phyloP scores from a whole-genome alignment of 2,329 filamentous ascomycete species.

The Fusarium floridanum region DNA sequence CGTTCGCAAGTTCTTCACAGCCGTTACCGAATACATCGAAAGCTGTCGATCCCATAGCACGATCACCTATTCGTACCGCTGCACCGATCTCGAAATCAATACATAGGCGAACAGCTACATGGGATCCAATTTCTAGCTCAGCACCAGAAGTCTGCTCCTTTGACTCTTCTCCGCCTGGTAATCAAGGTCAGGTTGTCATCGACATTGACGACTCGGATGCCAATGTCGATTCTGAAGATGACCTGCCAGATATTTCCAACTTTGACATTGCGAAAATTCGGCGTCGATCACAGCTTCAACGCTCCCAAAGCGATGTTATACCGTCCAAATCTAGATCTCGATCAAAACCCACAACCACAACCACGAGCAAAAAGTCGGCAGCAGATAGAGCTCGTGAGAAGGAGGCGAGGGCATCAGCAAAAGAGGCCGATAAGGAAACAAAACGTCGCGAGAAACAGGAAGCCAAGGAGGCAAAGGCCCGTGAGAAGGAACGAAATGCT shows the following conservation, averaged over 20 bases:
- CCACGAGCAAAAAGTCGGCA: slow-evolving; percentile 49
- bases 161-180: slow-evolving; percentile 32
- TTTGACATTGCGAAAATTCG: slow-evolving; percentile 53
- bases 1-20: slow-evolving; percentile 33
- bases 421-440: slow-evolving; percentile 66
- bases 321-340: slow-evolving; percentile 37
- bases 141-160: slow-evolving; percentile 56
- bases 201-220: slow-evolving; percentile 53
- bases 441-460: slow-evolving; percentile 69
- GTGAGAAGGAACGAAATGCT: slow-evolving; percentile 73
- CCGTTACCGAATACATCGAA: slow-evolving; percentile 1
- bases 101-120: slow-evolving; percentile 44
- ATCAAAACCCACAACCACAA: slow-evolving; percentile 27
- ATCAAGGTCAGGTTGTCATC: slow-evolving; percentile 47
- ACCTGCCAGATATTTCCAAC: slow-evolving; percentile 62
- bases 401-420: slow-evolving; percentile 61
- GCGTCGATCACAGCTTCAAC: slow-evolving; percentile 42
- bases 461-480: slow-evolving; percentile 71
- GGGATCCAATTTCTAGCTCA: slow-evolving; percentile 68
- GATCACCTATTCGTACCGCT: slow-evolving; percentile 9
- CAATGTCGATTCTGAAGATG: slow-evolving; percentile 56
- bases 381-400: slow-evolving; percentile 57
- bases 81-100: slow-evolving; percentile 7
- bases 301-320: slow-evolving; percentile 50
- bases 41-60: slow-evolving; percentile 13